phyloP scores from a whole-genome alignment of 228 moss, liverwort and hornwort species.

The Sphagnum magellanicum region DNA sequence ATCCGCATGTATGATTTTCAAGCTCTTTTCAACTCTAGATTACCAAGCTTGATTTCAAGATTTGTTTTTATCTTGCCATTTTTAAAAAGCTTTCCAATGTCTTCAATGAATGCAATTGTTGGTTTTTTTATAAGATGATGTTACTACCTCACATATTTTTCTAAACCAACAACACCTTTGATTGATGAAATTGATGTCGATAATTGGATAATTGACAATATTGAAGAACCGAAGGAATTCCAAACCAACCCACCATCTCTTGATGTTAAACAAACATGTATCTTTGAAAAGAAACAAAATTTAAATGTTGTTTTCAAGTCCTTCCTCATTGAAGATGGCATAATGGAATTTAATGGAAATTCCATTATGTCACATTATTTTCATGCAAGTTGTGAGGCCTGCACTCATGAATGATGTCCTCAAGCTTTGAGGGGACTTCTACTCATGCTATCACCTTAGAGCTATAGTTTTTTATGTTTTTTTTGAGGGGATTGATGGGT shows the following conservation, averaged over 20 bases:
- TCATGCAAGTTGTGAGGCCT: background rate
- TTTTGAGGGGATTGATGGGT: background rate
- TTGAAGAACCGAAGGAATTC: background rate
- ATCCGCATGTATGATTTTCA: background rate
- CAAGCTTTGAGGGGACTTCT: background rate
- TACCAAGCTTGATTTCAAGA: background rate
- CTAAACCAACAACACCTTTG: background rate
- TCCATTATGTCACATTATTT: background rate
- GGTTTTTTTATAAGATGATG: background rate
- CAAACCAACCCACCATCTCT: background rate
- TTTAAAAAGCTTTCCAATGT: background rate
- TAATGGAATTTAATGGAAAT: background rate
- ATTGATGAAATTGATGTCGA: background rate
- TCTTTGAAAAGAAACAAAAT: background rate
- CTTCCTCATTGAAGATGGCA: background rate
- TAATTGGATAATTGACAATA: background rate
- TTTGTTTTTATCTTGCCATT: background rate
- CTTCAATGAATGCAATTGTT: background rate
- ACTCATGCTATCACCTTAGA: background rate
- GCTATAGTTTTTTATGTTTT: background rate
- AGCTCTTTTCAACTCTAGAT: background rate
- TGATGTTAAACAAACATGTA: background rate
- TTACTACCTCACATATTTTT: background rate
- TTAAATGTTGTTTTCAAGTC: background rate
- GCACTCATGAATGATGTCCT: background rate